Base-by-base conservation (phyloP, 23 red algal genomes). In the Gracilariopsis chorda region DNA sequence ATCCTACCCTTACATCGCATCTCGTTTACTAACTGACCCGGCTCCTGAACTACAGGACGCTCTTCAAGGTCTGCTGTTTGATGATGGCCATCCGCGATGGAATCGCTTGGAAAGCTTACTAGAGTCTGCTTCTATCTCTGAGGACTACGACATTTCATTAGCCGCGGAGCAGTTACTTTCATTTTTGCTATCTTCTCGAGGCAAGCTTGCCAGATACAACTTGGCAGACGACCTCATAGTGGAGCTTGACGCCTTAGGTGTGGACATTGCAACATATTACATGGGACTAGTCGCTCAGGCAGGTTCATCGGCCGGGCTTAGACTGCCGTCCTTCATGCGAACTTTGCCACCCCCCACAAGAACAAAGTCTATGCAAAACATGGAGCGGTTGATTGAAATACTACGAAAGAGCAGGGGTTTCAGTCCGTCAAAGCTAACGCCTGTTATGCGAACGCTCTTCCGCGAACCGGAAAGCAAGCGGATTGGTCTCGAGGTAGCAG, bases 1-100 rank as follows among this genome's bases (percentile, higher is more conserved):
- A 51, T 84, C 97, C 32, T 99, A 99, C 64, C 97, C 97, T 34
- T 99, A 96, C 67, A 96, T 99, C 43, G 97, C 97, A 7, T 94
- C 93, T 53, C 90, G 97, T 35, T 82, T 99, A 25, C 78, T 99
- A 47, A 96, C 93, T 20, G 97, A 99, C 74, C 92, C 91, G 14
- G 73, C 97, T 17, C 93, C 97, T 0, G 97, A 99, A 76, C 88
- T 99, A 58, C 97, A 96, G 35, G 90, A 94, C 24, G 93, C 93
- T 7, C 89, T 99, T 59, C 87, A 93, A 48, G 84, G 80, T 51
- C 93, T 99, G 46, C 49, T 99, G 33, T 96, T 99, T 78, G 83
- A 94, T 45, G 88, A 94, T 52, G 93, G 93, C 6, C 80, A 88
- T 37, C 88, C 91, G 34, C 85, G 93, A 47, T 96, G 93, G 97